Percentiles rank a stretch among this genome's conserved stretches.
Conservation (phyloP, 306 rosid genomes). For the Geum urbanum region DNA sequence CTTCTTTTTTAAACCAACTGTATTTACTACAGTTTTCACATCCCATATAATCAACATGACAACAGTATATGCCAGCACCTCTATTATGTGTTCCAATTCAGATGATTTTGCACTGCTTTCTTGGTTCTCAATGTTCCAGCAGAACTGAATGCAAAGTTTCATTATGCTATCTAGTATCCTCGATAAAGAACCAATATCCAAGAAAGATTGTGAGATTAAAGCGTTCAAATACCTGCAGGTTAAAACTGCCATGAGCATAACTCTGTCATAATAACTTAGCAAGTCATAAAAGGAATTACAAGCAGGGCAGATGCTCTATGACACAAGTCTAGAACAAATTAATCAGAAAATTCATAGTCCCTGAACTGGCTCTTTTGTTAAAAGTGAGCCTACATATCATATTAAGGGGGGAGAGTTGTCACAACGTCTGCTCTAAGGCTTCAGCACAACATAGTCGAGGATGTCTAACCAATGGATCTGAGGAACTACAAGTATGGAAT, state of each 20-base stretch:
- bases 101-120: constrained; percentile 66
- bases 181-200: constrained; percentile 96
- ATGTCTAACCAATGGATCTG: not conserved
- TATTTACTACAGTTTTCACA: not conserved
- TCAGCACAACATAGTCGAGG: not conserved
- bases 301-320: constrained; percentile 6
- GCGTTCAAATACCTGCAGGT: constrained; percentile 73
- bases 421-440: not conserved
- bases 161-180: constrained; percentile 93
- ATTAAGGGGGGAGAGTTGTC: not conserved
- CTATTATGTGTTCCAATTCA: constrained; percentile 81
- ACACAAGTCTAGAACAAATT: constrained; percentile 15
- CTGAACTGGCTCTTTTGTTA: not conserved
- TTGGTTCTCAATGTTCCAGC: constrained; percentile 90
- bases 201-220: constrained; percentile 87
- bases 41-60: not conserved
- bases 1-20: not conserved
- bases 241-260: constrained; percentile 4
- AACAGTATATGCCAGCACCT: constrained; percentile 42
- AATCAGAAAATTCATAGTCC: constrained; percentile 4
- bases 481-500: not conserved
- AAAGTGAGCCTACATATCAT: not conserved
- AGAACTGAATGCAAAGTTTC: constrained; percentile 93
- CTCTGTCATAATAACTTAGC: not conserved
- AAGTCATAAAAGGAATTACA: constrained; percentile 11